Conservation (phyloP, 345 rosid genomes). For the Melaleuca alternifolia region DNA sequence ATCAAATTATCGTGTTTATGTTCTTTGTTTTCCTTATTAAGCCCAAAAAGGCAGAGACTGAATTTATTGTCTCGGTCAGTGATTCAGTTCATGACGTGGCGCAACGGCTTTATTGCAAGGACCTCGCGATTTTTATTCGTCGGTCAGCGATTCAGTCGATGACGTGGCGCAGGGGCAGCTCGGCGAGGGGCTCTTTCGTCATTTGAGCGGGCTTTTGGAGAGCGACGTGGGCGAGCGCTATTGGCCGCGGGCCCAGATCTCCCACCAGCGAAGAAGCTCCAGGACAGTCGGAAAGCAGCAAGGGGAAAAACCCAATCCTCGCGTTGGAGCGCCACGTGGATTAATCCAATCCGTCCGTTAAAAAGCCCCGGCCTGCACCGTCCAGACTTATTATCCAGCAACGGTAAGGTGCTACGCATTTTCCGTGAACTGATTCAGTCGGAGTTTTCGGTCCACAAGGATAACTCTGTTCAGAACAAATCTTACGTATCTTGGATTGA, state of each 20-base stretch:
- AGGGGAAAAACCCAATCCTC: neutral
- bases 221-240: neutral
- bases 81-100: too few species aligned
- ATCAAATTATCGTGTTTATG: neutral
- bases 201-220: neutral
- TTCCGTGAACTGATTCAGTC: neutral
- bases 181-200: neutral
- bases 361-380: neutral
- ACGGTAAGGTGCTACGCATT: neutral
- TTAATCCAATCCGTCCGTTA: neutral
- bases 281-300: neutral
- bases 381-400: neutral
- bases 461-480: rapidly evolving
- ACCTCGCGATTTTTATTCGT: too few species aligned
- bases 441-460: neutral
- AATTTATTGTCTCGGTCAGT: neutral
- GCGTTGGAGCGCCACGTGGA: neutral
- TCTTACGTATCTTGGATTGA: neutral
- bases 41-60: neutral
- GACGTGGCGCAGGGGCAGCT: neutral
- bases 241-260: neutral
- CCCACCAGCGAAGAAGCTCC: neutral
- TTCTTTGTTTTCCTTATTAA: too few species aligned
- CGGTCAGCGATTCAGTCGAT: neutral
- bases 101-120: too few species aligned